A percentile compares a stretch with the other conserved stretches of the same genome.
These are phyloP conservation scores for Lactifluus subvellereus DNA, from an alignment of 768 basidiomycete genomes.

Conservation along the genomic window DNA sequence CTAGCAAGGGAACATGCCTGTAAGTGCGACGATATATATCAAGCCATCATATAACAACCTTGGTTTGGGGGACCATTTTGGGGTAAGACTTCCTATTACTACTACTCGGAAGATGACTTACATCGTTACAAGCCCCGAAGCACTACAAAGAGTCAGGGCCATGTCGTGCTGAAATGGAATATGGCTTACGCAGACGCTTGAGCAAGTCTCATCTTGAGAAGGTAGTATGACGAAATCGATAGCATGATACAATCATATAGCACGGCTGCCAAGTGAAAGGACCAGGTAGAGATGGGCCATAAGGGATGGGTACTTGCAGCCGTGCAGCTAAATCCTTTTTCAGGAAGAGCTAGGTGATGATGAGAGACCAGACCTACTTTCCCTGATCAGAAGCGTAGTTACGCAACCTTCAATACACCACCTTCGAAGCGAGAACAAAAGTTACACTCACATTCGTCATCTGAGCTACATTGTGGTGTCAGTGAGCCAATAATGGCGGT, in stretches of 20 bases:
- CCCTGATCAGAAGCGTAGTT: constrained; percentile 27
- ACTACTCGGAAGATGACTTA: constrained; percentile 15
- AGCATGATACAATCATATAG: constrained; percentile 43
- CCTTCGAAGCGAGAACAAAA: neutral
- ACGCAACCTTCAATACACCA: neutral
- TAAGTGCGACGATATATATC: constrained; percentile 53
- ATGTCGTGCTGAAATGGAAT: neutral
- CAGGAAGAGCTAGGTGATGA: neutral
- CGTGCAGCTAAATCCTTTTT: constrained; percentile 40
- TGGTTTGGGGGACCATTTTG: neutral
- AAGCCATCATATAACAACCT: constrained; percentile 69
- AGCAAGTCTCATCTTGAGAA: constrained; percentile 42
- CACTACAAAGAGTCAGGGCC: constrained; percentile 12
- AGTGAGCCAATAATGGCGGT: neutral
- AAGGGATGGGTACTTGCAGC: constrained; percentile 29
- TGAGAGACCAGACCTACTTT: constrained; percentile 29
- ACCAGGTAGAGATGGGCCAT: constrained; percentile 41
- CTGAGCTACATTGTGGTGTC: constrained; percentile 14
- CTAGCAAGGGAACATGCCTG: constrained; percentile 30
- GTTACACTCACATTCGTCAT: neutral
- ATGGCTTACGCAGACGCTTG: constrained; percentile 30
- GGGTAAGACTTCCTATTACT: neutral
- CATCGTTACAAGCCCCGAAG: constrained; percentile 28
- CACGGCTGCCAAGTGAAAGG: constrained; percentile 55
- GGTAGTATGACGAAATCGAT: constrained; percentile 32